Percentiles rank a stretch among this genome's conserved stretches.
phyloP scores from a whole-genome alignment of 371 early-diverging fungal genomes.

The Mucor indicus region DNA sequence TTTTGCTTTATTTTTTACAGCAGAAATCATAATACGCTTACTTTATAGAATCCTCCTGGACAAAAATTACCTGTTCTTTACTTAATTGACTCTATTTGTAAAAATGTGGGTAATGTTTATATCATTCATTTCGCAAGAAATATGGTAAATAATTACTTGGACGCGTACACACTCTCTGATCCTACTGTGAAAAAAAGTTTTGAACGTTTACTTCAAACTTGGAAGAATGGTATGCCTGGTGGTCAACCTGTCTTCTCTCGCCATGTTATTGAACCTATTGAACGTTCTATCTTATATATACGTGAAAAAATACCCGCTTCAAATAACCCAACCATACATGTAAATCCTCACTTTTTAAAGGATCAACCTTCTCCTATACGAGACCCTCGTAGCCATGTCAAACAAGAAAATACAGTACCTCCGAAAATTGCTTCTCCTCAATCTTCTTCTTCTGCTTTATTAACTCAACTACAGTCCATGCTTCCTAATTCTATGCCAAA shows the following conservation, averaged over 20 bases:
- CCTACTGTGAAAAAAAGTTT: conserved; percentile 60
- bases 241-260: conserved; percentile 63
- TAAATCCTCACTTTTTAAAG: conserved; percentile 60
- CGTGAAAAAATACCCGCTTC: conserved; percentile 22
- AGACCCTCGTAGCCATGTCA: conserved; percentile 25
- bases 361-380: conserved; percentile 7
- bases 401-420: conserved; percentile 2
- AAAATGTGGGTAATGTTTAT: conserved; percentile 85
- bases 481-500: conserved; percentile 8
- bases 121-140: conserved; percentile 66
- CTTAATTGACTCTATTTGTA: conserved; percentile 90
- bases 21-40: neutral
- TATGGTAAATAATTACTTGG: conserved; percentile 66
- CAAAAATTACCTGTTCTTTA: conserved; percentile 87
- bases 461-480: conserved; percentile 27
- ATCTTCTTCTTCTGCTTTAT: conserved; percentile 12
- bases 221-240: conserved; percentile 72
- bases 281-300: conserved; percentile 47
- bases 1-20: neutral
- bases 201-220: conserved; percentile 74
- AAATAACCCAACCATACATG: conserved; percentile 43
- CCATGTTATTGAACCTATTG: conserved; percentile 53
- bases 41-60: conserved; percentile 61
- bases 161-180: conserved; percentile 71
- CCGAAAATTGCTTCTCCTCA: neutral